phyloP scores from a whole-genome alignment of 1,284 basidiomycete species.

The Moesziomyces globuligerus region DNA sequence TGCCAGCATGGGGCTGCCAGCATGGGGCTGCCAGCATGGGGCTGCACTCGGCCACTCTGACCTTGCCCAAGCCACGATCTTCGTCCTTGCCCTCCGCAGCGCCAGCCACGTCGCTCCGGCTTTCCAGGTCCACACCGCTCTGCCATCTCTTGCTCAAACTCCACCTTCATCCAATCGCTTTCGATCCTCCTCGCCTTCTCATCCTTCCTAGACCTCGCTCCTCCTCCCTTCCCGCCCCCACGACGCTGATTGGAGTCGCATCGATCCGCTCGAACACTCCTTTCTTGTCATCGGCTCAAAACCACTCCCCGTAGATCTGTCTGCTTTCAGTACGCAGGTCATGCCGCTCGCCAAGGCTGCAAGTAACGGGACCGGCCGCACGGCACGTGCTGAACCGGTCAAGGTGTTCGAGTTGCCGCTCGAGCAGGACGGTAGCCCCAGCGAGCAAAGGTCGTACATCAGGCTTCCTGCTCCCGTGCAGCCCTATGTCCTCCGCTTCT shows the following conservation, averaged over 20 bases:
- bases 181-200: neutral
- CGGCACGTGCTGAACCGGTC: constrained; percentile 18
- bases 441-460: constrained; percentile 50
- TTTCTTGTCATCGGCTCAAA: too few species aligned
- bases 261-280: too few species aligned
- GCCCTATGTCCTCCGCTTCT: constrained; percentile 59
- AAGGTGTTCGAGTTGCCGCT: constrained; percentile 55
- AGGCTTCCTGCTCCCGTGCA: constrained; percentile 55
- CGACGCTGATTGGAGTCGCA: too few species aligned
- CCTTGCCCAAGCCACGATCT: too few species aligned
- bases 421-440: constrained; percentile 59
- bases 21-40: neutral
- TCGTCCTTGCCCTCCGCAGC: too few species aligned
- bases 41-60: too few species aligned
- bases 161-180: too few species aligned
- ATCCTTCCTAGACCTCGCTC: neutral
- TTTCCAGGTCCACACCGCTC: too few species aligned
- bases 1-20: neutral
- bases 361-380: constrained; percentile 22
- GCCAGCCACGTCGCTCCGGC: too few species aligned
- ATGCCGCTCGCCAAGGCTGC: constrained; percentile 29
- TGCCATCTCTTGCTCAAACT: too few species aligned
- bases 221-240: neutral
- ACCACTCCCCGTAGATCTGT: too few species aligned
- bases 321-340: too few species aligned